Percentiles rank a stretch among this genome's conserved stretches.
These are phyloP conservation scores for Arachnopeziza araneosa DNA, from an alignment of 2,329 filamentous ascomycete species.

Conservation along the genomic window DNA sequence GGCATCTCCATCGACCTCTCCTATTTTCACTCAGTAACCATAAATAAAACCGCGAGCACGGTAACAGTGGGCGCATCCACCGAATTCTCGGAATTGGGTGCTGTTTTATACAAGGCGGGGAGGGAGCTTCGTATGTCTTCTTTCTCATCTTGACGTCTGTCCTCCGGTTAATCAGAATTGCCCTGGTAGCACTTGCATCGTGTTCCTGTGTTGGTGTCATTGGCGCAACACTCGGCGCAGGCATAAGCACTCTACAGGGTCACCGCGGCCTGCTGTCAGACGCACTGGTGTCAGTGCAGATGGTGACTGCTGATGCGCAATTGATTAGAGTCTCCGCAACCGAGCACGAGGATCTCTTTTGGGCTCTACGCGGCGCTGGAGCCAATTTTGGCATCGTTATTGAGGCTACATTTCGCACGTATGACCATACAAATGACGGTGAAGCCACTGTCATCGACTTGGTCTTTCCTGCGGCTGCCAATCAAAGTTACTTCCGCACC, in stretches of 20 bases:
- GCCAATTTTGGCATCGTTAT: conserved; percentile 31
- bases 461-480: not conserved
- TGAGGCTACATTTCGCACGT: conserved; percentile 23
- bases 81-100: not conserved
- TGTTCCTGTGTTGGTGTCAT: conserved; percentile 21
- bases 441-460: not conserved
- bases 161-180: no score
- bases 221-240: conserved; percentile 14
- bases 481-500: not conserved
- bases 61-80: not conserved
- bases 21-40: not conserved
- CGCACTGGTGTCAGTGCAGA: conserved; percentile 21
- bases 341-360: conserved; percentile 23
- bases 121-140: not conserved
- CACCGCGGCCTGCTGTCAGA: conserved; percentile 21
- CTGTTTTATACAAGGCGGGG: not conserved
- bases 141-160: not conserved
- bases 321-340: conserved; percentile 17
- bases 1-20: not conserved
- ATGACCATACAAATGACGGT: not conserved
- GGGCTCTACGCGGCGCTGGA: conserved; percentile 28
- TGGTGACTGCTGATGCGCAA: conserved; percentile 23
- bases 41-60: not conserved
- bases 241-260: not conserved
- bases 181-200: not conserved